Percentiles rank a stretch among this genome's conserved stretches.
phyloP scores from a whole-genome alignment of 371 early-diverging fungal genomes.

The Syncephalastrum sp. region DNA sequence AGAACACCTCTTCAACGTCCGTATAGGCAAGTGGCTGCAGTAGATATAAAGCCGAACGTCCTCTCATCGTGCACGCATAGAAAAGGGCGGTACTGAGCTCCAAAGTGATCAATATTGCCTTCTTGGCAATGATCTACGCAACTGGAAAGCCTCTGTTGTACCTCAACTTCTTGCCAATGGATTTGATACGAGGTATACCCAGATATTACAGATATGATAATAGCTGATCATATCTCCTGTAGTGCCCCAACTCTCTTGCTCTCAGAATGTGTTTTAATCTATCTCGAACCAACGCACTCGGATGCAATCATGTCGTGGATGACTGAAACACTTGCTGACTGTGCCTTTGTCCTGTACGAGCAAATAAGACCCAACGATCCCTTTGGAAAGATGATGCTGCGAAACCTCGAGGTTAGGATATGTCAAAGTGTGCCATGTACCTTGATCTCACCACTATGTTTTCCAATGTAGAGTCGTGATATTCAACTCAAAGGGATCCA shows the following conservation, averaged over 20 bases:
- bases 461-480: constrained; percentile 42
- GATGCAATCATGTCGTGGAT: constrained; percentile 73
- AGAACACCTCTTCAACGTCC: constrained; percentile 32
- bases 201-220: neutral
- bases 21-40: neutral
- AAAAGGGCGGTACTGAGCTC: constrained; percentile 73
- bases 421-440: neutral
- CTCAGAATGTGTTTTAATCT: constrained; percentile 93
- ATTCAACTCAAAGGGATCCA: constrained; percentile 76
- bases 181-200: constrained; percentile 59
- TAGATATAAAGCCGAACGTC: neutral
- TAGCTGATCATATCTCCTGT: neutral
- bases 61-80: constrained; percentile 20
- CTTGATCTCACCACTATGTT: neutral
- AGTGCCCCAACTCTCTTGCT: constrained; percentile 84
- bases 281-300: constrained; percentile 68
- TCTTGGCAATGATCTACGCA: constrained; percentile 80
- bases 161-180: constrained; percentile 62
- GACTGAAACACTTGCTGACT: constrained; percentile 41
- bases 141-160: constrained; percentile 52
- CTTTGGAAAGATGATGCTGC: constrained; percentile 91
- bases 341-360: constrained; percentile 81
- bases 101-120: constrained; percentile 66
- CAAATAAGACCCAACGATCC: constrained; percentile 88
- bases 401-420: constrained; percentile 64